A percentile compares a stretch with the other conserved stretches of the same genome.
Conservation (phyloP, 1,284 basidiomycete species). For the Papiliotrema laurentii region DNA sequence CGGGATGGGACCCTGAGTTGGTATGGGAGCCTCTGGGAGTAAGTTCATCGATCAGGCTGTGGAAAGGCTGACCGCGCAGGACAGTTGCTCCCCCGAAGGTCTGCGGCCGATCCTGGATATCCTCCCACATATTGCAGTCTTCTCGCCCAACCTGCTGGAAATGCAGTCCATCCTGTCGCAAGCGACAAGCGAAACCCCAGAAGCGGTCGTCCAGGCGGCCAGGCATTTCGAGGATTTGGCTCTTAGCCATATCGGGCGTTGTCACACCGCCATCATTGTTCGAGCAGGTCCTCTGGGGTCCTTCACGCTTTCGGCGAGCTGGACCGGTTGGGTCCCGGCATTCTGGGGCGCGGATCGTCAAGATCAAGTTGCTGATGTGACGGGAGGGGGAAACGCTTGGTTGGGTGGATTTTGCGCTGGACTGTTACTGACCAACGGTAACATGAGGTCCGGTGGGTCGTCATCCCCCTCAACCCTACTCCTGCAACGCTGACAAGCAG, state of each 20-base stretch:
- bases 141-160: slow-evolving; percentile 53
- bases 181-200: slow-evolving; percentile 12
- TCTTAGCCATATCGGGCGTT: slow-evolving; percentile 52
- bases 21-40: slow-evolving; percentile 73
- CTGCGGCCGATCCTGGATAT: slow-evolving; percentile 14
- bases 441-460: slow-evolving; percentile 61
- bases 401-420: slow-evolving; percentile 78
- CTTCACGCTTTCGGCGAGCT: slow-evolving; percentile 52
- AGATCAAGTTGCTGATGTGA: slow-evolving; percentile 70
- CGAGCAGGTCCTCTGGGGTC: slow-evolving; percentile 72
- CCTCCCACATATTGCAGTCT: slow-evolving; percentile 24
- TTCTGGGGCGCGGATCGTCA: slow-evolving; percentile 59
- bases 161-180: slow-evolving; percentile 43
- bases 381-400: slow-evolving; percentile 84
- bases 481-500: slow-evolving; percentile 43
- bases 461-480: not conserved
- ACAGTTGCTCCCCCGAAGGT: slow-evolving; percentile 72
- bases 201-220: slow-evolving; percentile 61
- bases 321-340: slow-evolving; percentile 65
- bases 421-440: slow-evolving; percentile 55
- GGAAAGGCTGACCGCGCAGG: slow-evolving; percentile 49
- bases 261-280: slow-evolving; percentile 60
- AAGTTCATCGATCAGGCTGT: slow-evolving; percentile 2
- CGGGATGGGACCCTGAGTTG: slow-evolving; percentile 60
- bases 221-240: slow-evolving; percentile 57